Evolutionary conservation across 192 early-diverging fungal genomes (phyloP), one percentile per base, ranked within the genome.

Genomic region (Rhizophagus clarus): DNA sequence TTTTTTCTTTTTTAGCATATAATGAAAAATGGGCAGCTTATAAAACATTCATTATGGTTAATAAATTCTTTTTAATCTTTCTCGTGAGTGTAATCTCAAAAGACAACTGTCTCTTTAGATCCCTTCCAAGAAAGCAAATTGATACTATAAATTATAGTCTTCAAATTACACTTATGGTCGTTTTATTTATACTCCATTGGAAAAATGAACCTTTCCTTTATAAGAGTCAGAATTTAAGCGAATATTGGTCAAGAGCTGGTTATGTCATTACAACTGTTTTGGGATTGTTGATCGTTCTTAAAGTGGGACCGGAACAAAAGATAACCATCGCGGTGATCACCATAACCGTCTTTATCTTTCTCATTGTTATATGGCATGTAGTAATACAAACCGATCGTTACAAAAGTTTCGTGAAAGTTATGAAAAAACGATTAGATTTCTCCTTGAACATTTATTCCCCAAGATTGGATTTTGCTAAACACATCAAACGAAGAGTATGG

Each of bases 51-150:
- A 51, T 87, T 70, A 88, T 92, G 87, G 81, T 86, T 66, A 86
- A 85, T 81, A 91, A 91, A 81, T 82, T 92, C 17, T 31, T 85
- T 28, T 85, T 81, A 4, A 84, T 91, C 9, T 34, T 88, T 2
- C 77, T 86, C n/a, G 83, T 87, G 0, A 84, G 84, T 0, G 61
- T 90, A 40, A 81, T 91, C 56, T 77, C 85, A n/a, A 92, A 91
- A 82, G 90, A 92, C 72, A 92, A 90, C 79, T 92, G 91, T 79
- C 85, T 90, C 82, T 84, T 86, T 32, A 85, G 87, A 3, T 56
- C 71, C 1, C 81, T 77, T n/a, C n/a, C 86, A 34, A 83, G 91
- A 0, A 69, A 80, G 26, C 75, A 79, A 9, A 72, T 92, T 76
- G 89, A 89, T 63, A 79, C 83, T 3, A 86, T 84, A 1, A 87